Evolutionary conservation across 2,329 filamentous ascomycete genomes (phyloP), one percentile per base, ranked within the genome.

Genomic region (Xylaria sp.): DNA sequence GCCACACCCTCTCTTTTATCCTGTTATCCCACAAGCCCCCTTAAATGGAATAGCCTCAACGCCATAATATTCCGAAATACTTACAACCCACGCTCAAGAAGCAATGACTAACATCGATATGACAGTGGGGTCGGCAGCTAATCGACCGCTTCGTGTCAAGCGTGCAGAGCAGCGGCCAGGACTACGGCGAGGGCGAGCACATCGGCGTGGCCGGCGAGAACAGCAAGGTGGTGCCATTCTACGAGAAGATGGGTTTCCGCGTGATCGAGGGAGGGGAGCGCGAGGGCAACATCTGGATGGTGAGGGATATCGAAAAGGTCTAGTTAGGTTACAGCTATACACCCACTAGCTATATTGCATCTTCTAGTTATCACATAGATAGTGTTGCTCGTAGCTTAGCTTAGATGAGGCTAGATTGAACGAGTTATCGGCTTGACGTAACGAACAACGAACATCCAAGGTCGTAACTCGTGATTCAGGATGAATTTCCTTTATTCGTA

Each of bases 191-290:
- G 69, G 83, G 83, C 2, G 76, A 83, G 23, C 81, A 81, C 68
- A 78, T 86, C 36, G 83, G 83, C 3, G 77, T 85, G 8, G 78
- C 79, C 13, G 79, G 75, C 30, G 84, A 85, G 74, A 86, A 86
- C 72, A 76, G 70, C 6, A 81, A 82, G 76, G 84, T 85, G 15
- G 80, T 86, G 50, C 71, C 74, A 52, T 85, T 85, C 71, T 86
- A 86, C 70, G 80, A 85, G 74, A 81, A 75, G 75, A 70, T 82
- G 66, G 84, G 83, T 41, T 85, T 86, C 66, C 76, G 77, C 65
- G 73, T 83, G 9, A 74, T 78, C 68, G 75, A 77, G 5, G 70
- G 60, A 5, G 65, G 66, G 2, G 80, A 77, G 4, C 77, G 78
- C 56, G 76, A 72, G 67, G 78, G 76, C 50, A 80, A 77, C 28